Evolutionary conservation across 129 eudicot genomes (phyloP).

Genomic region (Flaveria ramosissima): DNA sequence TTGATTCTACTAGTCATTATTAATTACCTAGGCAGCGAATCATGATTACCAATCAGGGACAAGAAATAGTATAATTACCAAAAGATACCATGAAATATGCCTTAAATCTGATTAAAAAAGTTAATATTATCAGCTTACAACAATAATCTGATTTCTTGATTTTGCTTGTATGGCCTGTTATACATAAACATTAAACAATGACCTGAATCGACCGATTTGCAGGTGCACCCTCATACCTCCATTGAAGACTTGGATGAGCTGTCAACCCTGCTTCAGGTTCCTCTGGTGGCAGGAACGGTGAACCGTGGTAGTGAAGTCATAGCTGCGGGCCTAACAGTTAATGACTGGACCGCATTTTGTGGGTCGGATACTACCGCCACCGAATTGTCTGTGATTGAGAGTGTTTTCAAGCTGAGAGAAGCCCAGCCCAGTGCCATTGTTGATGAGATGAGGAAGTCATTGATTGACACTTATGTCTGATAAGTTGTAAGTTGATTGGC

Average conservation of each 20-base stretch:
- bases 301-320: conserved; percentile 87
- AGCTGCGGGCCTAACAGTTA: conserved; percentile 69
- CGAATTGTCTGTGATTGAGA: conserved; percentile 69
- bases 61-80: too few relatives aligned
- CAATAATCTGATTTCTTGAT: background rate
- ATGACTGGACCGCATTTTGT: conserved; percentile 87
- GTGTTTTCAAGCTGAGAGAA: conserved; percentile 80
- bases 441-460: conserved; percentile 77
- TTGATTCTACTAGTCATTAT: too few relatives aligned
- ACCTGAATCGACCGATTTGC: background rate
- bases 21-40: too few relatives aligned
- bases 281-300: conserved; percentile 84
- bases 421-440: conserved; percentile 74
- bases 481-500: background rate
- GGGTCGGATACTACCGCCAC: conserved; percentile 87
- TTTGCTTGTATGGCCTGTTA: background rate
- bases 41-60: too few relatives aligned
- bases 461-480: conserved; percentile 73
- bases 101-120: background rate
- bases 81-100: background rate
- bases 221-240: conserved; percentile 91
- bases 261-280: conserved; percentile 83
- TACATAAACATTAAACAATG: background rate
- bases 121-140: background rate
- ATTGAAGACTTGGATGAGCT: conserved; percentile 85